A percentile compares a stretch with the other conserved stretches of the same genome.
These are phyloP conservation scores for Xylaria venustula DNA, from an alignment of 495 filamentous ascomycete genomes.

Conservation along the genomic window DNA sequence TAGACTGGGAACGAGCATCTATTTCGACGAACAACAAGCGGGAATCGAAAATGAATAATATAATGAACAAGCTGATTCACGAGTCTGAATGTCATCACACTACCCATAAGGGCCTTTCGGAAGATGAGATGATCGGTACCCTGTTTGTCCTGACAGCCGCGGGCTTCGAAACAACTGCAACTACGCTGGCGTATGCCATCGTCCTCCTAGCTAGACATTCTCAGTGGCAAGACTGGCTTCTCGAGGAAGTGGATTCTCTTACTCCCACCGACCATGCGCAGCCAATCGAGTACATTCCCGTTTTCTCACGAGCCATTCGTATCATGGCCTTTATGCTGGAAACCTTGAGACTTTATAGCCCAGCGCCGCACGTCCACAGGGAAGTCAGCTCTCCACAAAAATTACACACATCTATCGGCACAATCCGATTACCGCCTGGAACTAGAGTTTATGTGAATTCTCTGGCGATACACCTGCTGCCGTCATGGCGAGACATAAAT, in stretches of 20 bases:
- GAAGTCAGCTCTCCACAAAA: neutral
- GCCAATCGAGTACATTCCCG: conserved; percentile 24
- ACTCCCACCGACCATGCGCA: conserved; percentile 2
- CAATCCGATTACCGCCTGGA: neutral
- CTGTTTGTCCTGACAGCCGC: conserved; percentile 52
- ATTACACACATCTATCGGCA: neutral
- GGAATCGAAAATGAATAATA: conserved; percentile 23
- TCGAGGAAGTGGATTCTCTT: conserved; percentile 22
- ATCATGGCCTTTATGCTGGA: conserved; percentile 44
- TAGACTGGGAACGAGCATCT: conserved; percentile 31
- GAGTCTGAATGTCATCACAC: conserved; percentile 1
- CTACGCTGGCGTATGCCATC: conserved; percentile 45
- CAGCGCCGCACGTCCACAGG: neutral
- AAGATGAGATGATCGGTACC: conserved; percentile 49
- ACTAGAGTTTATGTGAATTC: neutral
- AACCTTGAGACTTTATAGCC: neutral
- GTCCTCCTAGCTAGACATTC: conserved; percentile 43
- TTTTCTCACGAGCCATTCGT: conserved; percentile 40
- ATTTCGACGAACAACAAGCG: conserved; percentile 9
- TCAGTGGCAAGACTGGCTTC: conserved; percentile 38
- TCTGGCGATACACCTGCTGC: neutral
- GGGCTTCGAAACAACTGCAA: conserved; percentile 53
- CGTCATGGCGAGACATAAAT: neutral
- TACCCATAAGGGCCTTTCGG: conserved; percentile 20
- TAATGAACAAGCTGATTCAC: conserved; percentile 28